phyloP scores from a whole-genome alignment of 1,284 basidiomycete genomes.

The Vanrija sp. region DNA sequence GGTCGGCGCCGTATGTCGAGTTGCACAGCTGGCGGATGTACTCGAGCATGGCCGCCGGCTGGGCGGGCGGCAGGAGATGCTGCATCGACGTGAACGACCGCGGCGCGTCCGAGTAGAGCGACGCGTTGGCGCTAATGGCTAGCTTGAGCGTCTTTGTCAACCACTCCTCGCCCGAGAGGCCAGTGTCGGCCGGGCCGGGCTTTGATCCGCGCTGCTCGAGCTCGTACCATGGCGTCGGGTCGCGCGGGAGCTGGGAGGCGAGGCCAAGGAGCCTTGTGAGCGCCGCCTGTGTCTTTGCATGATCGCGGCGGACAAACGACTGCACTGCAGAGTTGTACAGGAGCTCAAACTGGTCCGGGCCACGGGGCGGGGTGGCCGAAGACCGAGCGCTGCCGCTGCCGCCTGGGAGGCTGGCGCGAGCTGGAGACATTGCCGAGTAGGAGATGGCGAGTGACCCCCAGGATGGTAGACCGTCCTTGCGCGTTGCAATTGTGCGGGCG shows the following conservation, averaged over 20 bases:
- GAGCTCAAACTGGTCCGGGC: slow-evolving; percentile 26
- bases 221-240: slow-evolving; percentile 17
- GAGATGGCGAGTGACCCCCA: slow-evolving; percentile 14
- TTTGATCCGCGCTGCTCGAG: not conserved
- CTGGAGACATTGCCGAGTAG: slow-evolving; percentile 6
- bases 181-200: slow-evolving; percentile 1
- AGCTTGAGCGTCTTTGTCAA: slow-evolving; percentile 41
- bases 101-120: slow-evolving; percentile 41
- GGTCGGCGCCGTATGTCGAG: slow-evolving; percentile 14
- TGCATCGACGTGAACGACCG: slow-evolving; percentile 7
- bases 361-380: slow-evolving; percentile 4
- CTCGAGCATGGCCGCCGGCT: slow-evolving; percentile 25
- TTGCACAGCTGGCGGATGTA: slow-evolving; percentile 22
- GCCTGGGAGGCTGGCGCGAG: not conserved
- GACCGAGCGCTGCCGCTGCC: not conserved
- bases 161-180: slow-evolving; percentile 27
- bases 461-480: slow-evolving; percentile 4
- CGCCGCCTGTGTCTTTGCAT: slow-evolving; percentile 36
- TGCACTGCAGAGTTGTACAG: slow-evolving; percentile 45
- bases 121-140: slow-evolving; percentile 32
- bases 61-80: slow-evolving; percentile 24
- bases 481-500: not conserved
- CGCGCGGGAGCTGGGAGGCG: slow-evolving; percentile 10
- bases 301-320: slow-evolving; percentile 45
- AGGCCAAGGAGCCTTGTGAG: slow-evolving; percentile 27